Conservation (phyloP, 352 stramenopile species). For the Globisporangium emineosum region DNA sequence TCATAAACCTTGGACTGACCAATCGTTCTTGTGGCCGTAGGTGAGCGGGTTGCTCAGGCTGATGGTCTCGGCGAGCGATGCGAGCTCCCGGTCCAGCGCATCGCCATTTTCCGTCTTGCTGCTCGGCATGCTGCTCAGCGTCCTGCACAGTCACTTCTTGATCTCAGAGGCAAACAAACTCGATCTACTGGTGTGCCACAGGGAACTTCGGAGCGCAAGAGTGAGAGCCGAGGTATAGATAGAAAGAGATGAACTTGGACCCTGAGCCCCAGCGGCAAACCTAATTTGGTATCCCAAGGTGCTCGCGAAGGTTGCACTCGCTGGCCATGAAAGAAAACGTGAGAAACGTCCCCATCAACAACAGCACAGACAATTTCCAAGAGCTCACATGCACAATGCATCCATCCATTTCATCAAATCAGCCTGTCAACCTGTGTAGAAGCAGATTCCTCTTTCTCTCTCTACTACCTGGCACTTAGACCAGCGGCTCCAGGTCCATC, state of each 20-base stretch:
- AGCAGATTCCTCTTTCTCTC: background rate
- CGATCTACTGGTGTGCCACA: background rate
- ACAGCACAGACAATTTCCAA: background rate
- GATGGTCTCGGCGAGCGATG: conserved; percentile 66
- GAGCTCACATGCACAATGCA: background rate
- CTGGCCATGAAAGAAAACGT: no score
- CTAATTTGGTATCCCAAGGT: background rate
- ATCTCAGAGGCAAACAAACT: background rate
- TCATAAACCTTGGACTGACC: conserved; percentile 30
- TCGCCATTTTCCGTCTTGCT: conserved; percentile 28
- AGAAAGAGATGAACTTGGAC: background rate
- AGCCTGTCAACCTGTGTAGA: background rate
- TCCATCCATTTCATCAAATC: conserved; percentile 6
- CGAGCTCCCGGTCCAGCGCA: conserved; percentile 64
- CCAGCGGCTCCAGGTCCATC: conserved; percentile 97
- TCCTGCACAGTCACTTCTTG: background rate
- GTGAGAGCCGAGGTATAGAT: background rate
- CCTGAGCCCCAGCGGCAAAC: background rate
- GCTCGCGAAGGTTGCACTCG: no score
- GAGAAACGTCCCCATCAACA: no score
- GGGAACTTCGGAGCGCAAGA: background rate
- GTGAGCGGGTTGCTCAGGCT: conserved; percentile 78
- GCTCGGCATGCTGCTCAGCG: background rate
- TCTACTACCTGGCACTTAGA: conserved; percentile 53
- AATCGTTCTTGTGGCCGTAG: conserved; percentile 64